Evolutionary conservation across 257 asterid genomes (phyloP).

Genomic region (Lantana camara): DNA sequence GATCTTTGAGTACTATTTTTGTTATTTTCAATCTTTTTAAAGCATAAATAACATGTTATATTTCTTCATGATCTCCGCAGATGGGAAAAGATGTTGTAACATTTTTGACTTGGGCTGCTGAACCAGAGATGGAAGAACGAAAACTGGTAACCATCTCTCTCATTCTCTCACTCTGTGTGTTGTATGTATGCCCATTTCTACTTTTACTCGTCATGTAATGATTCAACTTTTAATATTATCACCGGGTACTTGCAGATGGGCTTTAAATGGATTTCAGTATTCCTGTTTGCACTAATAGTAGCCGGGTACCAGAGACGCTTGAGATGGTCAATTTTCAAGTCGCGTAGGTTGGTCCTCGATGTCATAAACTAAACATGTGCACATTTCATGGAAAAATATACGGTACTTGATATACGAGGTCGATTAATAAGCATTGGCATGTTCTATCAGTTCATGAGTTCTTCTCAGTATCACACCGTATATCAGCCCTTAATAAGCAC

Average conservation of each 20-base stretch:
- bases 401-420: not conserved
- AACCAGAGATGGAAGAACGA: constrained; percentile 67
- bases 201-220: no score
- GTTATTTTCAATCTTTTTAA: not conserved
- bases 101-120: constrained; percentile 65
- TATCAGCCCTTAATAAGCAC: no score
- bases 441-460: not conserved
- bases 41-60: not conserved
- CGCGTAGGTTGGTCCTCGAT: constrained; percentile 61
- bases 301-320: constrained; percentile 58
- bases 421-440: constrained; percentile 16
- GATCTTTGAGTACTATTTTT: not conserved
- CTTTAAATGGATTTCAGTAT: constrained; percentile 60
- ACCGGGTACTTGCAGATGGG: constrained; percentile 48
- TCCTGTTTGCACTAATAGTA: constrained; percentile 64
- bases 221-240: no score
- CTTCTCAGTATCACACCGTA: not conserved
- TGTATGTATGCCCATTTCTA: not conserved
- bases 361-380: constrained; percentile 41
- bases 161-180: not conserved
- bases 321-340: constrained; percentile 57
- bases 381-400: not conserved
- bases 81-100: constrained; percentile 62
- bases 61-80: constrained; percentile 21
- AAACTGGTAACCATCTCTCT: constrained; percentile 41